Conservation (phyloP, 2,329 filamentous ascomycete genomes). For the Fusarium sublunatum region DNA sequence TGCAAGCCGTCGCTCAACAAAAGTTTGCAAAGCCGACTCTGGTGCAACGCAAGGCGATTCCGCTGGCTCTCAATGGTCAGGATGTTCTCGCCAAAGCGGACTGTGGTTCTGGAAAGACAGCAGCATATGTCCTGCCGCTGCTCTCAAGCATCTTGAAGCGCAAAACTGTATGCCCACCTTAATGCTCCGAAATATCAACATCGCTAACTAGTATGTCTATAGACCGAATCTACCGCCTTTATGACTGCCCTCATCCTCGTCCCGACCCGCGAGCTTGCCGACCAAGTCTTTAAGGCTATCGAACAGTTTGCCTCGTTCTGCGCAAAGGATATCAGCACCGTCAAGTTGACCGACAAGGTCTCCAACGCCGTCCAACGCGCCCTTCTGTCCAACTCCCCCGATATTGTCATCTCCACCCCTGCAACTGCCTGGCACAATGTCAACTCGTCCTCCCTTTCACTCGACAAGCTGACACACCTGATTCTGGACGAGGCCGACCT, state of each 20-base stretch:
- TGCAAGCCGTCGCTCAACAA: slow-evolving; percentile 87
- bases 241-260: slow-evolving; percentile 89
- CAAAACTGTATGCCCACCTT: slow-evolving; percentile 67
- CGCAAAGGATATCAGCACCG: slow-evolving; percentile 81
- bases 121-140: slow-evolving; percentile 93
- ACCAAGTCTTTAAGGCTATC: slow-evolving; percentile 85
- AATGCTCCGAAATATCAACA: neutral
- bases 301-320: slow-evolving; percentile 84
- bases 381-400: slow-evolving; percentile 84
- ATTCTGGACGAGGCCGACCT: slow-evolving; percentile 96
- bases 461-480: slow-evolving; percentile 78
- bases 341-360: slow-evolving; percentile 91
- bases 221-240: slow-evolving; percentile 63
- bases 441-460: slow-evolving; percentile 70
- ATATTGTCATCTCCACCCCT: slow-evolving; percentile 91
- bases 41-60: slow-evolving; percentile 88
- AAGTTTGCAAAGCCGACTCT: slow-evolving; percentile 88
- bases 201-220: slow-evolving; percentile 14
- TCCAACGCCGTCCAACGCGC: slow-evolving; percentile 89
- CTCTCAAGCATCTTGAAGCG: slow-evolving; percentile 83
- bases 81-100: slow-evolving; percentile 93
- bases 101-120: slow-evolving; percentile 96
- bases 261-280: slow-evolving; percentile 92
- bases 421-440: slow-evolving; percentile 84
- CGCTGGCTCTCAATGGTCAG: slow-evolving; percentile 84